Evolutionary conservation across 176 grass and related monocot species (phyloP).

Genomic region (Alloteropsis semialata): DNA sequence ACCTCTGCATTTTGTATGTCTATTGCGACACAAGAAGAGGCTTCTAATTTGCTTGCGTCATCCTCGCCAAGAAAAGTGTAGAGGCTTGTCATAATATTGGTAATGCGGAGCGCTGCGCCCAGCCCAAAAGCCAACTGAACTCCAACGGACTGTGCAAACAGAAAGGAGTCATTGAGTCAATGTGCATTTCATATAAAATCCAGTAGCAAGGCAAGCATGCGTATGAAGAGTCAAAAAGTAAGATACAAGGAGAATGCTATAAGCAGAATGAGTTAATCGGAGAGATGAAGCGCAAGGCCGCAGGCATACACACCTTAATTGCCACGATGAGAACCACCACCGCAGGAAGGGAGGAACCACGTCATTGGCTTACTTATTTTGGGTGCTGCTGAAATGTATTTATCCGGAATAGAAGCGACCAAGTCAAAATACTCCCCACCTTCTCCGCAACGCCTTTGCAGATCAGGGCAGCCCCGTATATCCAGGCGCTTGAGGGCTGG

Average conservation of each 20-base stretch:
- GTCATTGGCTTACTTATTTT: neutral
- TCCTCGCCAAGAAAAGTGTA: neutral
- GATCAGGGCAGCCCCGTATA: neutral
- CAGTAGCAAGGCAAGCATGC: no score
- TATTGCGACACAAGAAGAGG: neutral
- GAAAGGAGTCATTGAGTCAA: no score
- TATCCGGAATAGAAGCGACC: neutral
- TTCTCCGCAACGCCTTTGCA: neutral
- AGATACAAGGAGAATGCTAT: no score
- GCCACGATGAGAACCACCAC: neutral
- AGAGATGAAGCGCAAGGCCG: neutral
- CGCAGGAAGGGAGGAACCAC: neutral
- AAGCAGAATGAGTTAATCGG: neutral
- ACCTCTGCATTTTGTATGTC: neutral
- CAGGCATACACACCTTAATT: neutral
- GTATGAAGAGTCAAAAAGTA: neutral
- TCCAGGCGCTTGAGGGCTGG: neutral
- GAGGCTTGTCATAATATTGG: neutral
- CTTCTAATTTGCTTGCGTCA: neutral
- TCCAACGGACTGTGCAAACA: neutral
- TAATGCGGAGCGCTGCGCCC: neutral
- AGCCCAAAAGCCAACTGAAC: neutral
- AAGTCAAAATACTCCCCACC: constrained; percentile 19
- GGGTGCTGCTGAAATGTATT: neutral
- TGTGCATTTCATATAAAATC: no score